Base-by-base conservation (phyloP, 2,329 filamentous ascomycete genomes). In the Paraphaeosphaeria sporulosa region DNA sequence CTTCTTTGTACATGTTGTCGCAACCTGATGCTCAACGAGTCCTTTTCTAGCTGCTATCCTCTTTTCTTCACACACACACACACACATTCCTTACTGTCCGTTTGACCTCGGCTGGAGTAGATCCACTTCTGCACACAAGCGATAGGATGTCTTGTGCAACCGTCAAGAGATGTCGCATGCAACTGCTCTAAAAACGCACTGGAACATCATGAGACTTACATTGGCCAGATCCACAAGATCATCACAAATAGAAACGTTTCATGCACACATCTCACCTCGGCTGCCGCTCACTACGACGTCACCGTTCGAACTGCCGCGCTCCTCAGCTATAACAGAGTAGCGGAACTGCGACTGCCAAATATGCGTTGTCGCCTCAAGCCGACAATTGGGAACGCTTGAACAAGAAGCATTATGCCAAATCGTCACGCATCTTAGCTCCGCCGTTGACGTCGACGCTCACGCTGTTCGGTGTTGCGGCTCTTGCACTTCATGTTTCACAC, bases 401-500 rank as follows among this genome's bases (percentile, higher is more conserved):
- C 30, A 30, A 58, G 15, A 17, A 27, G 4, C 15, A 47, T 60
- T 59, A 17, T 59, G 53, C 53, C 44, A 48, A 57, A 57, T 51
- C 42, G 44, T 46, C 42, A 59, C 19, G 4, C 17, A 7, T 17
- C 52, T 55, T 53, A 55, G 53, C 62, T 60, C 57, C 48, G 38
- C 21, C 43, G 53, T 57, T 55, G 58, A 69, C 65, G 64, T 67
- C 67, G 62, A 56, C 48, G 55, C 50, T n/a, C 57, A 52, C 55
- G 51, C 50, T 48, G 51, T 44, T 58, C 58, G 71, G 58, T 57
- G 34, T 52, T 46, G 58, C 58, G 50, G 57, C 67, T 75, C 73
- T 60, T 48, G 64, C 74, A 70, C 47, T 59, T 50, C 60, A 55
- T 47, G 74, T 77, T 76, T 76, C 74, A 75, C 58, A 57, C 57